Conservation (phyloP, 2,329 filamentous ascomycete species). For the Alternaria tenuissima region DNA sequence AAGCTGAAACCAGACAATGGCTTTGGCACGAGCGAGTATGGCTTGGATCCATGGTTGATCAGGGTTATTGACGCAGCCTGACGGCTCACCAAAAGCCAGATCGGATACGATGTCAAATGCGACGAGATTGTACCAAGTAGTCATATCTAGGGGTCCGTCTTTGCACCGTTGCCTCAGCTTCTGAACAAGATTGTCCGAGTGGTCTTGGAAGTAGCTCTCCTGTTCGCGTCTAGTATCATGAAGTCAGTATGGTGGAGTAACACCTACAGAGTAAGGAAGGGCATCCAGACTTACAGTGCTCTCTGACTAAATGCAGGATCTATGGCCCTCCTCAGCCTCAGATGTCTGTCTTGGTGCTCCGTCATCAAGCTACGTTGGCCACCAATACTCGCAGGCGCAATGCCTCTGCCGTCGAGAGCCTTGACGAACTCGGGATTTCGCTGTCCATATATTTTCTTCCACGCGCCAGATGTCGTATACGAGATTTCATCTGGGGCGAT, state of each 20-base stretch:
- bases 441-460: constrained; percentile 20
- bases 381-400: constrained; percentile 14
- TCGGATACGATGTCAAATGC: constrained; percentile 14
- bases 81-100: constrained; percentile 14
- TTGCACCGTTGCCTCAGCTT: constrained; percentile 4
- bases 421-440: constrained; percentile 14
- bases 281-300: constrained; percentile 5
- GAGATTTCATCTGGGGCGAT: constrained; percentile 13
- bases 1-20: constrained; percentile 17
- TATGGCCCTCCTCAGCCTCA: constrained; percentile 14
- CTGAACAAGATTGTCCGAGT: constrained; percentile 11
- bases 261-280: too few species aligned
- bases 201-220: constrained; percentile 11
- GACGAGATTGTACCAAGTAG: constrained; percentile 12
- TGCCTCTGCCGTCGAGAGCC: constrained; percentile 13
- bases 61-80: constrained; percentile 13
- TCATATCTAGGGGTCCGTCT: constrained; percentile 9
- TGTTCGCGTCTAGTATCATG: constrained; percentile 6
- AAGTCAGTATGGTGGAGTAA: neutral
- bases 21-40: constrained; percentile 12
- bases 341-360: constrained; percentile 15
- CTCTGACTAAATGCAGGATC: constrained; percentile 15
- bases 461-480: constrained; percentile 9
- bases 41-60: constrained; percentile 17
- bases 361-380: constrained; percentile 17